phyloP scores from a whole-genome alignment of 75 land plant genomes.

The Ceratopteris richardii region DNA sequence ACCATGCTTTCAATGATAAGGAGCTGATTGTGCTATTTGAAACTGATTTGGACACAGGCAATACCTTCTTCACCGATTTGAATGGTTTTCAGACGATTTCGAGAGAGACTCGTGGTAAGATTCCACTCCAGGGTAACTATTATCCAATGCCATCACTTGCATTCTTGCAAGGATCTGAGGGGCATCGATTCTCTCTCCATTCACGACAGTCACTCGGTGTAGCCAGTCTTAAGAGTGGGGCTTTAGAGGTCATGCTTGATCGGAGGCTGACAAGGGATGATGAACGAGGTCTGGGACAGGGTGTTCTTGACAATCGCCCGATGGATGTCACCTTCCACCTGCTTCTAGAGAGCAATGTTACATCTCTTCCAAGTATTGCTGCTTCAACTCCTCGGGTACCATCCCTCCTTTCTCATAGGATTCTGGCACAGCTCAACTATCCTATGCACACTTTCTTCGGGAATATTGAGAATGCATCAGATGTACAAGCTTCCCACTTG shows the following conservation, averaged over 20 bases:
- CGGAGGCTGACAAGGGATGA: slow-evolving; percentile 77
- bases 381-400: slow-evolving; percentile 37
- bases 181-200: slow-evolving; percentile 77
- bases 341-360: slow-evolving; percentile 59
- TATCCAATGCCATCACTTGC: slow-evolving; percentile 99
- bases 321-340: slow-evolving; percentile 79
- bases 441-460: slow-evolving; percentile 76
- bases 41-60: slow-evolving; percentile 63
- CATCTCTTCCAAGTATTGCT: slow-evolving; percentile 18
- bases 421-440: slow-evolving; percentile 74
- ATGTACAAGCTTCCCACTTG: slow-evolving; percentile 16
- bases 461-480: slow-evolving; percentile 29
- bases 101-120: slow-evolving; percentile 89
- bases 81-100: slow-evolving; percentile 96
- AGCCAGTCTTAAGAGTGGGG: slow-evolving; percentile 76
- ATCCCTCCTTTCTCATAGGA: slow-evolving; percentile 76
- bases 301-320: slow-evolving; percentile 88
- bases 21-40: slow-evolving; percentile 80
- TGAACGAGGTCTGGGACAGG: slow-evolving; percentile 93
- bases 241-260: slow-evolving; percentile 94
- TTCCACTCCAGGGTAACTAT: slow-evolving; percentile 98
- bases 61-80: slow-evolving; percentile 75
- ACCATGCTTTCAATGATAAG: slow-evolving; percentile 56
- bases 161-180: slow-evolving; percentile 73
- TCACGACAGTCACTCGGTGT: slow-evolving; percentile 85